Evolutionary conservation across 768 basidiomycete genomes (phyloP).

Genomic region (Calocybe gangraenosa): DNA sequence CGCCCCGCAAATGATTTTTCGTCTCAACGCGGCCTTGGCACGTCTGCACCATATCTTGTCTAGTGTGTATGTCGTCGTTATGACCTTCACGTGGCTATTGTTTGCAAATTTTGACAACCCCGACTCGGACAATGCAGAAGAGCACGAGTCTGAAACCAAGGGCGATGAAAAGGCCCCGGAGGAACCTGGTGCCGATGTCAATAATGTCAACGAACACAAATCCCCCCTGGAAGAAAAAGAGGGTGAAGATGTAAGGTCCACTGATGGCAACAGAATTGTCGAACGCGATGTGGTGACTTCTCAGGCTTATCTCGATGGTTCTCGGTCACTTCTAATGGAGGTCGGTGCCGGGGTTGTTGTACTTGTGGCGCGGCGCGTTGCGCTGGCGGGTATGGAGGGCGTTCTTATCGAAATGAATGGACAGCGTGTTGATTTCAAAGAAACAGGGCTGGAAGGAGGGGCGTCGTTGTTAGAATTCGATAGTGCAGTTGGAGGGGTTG

Average conservation of each 20-base stretch:
- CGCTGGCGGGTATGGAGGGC: conserved; percentile 3
- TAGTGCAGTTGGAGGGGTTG: conserved; percentile 15
- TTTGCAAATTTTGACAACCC: conserved; percentile 4
- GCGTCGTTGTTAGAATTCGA: conserved; percentile 21
- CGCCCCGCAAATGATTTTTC: neutral
- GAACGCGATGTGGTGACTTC: neutral
- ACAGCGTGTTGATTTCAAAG: conserved; percentile 12
- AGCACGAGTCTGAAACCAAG: neutral
- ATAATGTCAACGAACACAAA: neutral
- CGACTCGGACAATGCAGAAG: neutral
- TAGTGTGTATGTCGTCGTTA: conserved; percentile 1
- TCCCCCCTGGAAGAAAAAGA: neutral
- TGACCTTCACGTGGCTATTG: conserved; percentile 2
- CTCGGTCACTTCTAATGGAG: conserved; percentile 15
- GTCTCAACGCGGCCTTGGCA: neutral
- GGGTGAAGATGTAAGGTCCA: neutral
- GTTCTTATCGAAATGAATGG: conserved; percentile 26
- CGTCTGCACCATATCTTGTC: neutral
- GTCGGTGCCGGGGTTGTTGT: conserved; percentile 11
- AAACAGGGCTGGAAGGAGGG: conserved; percentile 15
- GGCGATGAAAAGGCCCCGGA: neutral
- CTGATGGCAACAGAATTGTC: neutral
- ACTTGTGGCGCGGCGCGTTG: conserved; percentile 14
- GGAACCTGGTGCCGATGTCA: neutral
- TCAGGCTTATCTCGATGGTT: neutral